These are phyloP conservation scores for Penicillium paxilli DNA, from an alignment of 495 filamentous ascomycete genomes.

Conservation along the genomic window DNA sequence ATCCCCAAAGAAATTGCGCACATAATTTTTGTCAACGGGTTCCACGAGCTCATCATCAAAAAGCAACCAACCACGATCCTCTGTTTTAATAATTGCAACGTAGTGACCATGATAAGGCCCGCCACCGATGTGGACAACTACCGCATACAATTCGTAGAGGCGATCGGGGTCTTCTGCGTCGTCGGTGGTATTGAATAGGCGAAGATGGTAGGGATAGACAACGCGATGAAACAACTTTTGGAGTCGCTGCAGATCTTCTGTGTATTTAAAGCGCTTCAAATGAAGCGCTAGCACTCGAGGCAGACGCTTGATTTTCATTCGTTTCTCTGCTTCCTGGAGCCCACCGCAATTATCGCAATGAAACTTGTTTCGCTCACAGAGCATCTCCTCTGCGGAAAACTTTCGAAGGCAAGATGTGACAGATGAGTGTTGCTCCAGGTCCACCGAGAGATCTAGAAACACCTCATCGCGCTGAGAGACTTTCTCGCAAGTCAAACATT, in stretches of 20 bases:
- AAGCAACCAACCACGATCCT: slow-evolving; percentile 91
- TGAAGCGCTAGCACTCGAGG: slow-evolving; percentile 91
- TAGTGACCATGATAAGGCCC: slow-evolving; percentile 98
- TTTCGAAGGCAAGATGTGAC: slow-evolving; percentile 93
- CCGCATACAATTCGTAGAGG: slow-evolving; percentile 94
- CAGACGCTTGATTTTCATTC: slow-evolving; percentile 97
- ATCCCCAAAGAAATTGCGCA: slow-evolving; percentile 97
- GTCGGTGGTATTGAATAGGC: slow-evolving; percentile 97
- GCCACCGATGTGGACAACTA: slow-evolving; percentile 98
- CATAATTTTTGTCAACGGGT: slow-evolving; percentile 93
- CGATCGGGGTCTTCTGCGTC: slow-evolving; percentile 94
- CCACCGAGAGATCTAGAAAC: slow-evolving; percentile 93
- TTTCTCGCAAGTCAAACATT: slow-evolving; percentile 95
- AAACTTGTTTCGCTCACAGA: slow-evolving; percentile 97
- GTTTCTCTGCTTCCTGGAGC: slow-evolving; percentile 95
- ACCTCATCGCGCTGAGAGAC: slow-evolving; percentile 93
- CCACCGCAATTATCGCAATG: slow-evolving; percentile 98
- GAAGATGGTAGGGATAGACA: slow-evolving; percentile 93
- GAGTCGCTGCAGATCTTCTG: slow-evolving; percentile 86
- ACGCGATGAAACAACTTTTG: slow-evolving; percentile 98
- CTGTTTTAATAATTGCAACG: slow-evolving; percentile 95
- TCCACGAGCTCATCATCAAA: slow-evolving; percentile 99
- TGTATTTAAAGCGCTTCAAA: slow-evolving; percentile 96
- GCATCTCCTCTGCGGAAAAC: slow-evolving; percentile 98
- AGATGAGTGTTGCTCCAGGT: slow-evolving; percentile 92